A percentile compares a stretch with the other conserved stretches of the same genome.
Conservation (phyloP, 345 rosid species). For the Raphanus sativus region DNA sequence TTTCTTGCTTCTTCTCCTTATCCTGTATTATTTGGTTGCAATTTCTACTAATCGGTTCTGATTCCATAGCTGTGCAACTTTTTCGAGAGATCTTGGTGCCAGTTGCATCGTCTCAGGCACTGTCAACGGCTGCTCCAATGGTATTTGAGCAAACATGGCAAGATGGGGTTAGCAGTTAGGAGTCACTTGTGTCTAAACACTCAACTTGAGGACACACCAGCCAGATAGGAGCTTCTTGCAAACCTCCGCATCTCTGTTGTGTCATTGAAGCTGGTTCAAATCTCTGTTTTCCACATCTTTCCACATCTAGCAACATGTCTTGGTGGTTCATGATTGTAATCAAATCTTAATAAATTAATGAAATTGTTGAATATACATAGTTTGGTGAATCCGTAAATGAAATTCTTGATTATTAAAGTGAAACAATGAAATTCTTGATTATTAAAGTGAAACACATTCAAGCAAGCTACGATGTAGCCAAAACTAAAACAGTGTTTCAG, state of each 20-base stretch:
- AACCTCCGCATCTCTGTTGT: no score
- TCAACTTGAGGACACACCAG: conserved; percentile 88
- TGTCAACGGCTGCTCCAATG: conserved; percentile 47
- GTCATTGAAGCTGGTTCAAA: no score
- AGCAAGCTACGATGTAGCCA: not conserved
- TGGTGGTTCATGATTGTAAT: not conserved
- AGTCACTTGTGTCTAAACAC: conserved; percentile 78
- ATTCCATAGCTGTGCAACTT: not conserved
- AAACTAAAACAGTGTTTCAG: not conserved
- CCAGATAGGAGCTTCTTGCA: conserved; percentile 59
- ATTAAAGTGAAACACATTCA: not conserved
- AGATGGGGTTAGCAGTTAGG: conserved; percentile 67
- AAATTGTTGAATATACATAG: not conserved
- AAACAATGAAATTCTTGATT: not conserved
- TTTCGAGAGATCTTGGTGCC: not conserved
- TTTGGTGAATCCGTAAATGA: not conserved
- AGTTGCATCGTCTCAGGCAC: conserved; percentile 63
- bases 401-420: not conserved
- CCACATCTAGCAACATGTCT: conserved; percentile 61
- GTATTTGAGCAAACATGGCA: conserved; percentile 68
- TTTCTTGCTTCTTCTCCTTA: not conserved
- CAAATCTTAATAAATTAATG: not conserved
- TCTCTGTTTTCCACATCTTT: conserved; percentile 36
- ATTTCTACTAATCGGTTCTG: not conserved
- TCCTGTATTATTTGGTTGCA: not conserved